Percentiles rank a stretch among this genome's conserved stretches.
Evolutionary conservation across 352 stramenopile genomes (phyloP).

Genomic region (Pythium brachiatum): DNA sequence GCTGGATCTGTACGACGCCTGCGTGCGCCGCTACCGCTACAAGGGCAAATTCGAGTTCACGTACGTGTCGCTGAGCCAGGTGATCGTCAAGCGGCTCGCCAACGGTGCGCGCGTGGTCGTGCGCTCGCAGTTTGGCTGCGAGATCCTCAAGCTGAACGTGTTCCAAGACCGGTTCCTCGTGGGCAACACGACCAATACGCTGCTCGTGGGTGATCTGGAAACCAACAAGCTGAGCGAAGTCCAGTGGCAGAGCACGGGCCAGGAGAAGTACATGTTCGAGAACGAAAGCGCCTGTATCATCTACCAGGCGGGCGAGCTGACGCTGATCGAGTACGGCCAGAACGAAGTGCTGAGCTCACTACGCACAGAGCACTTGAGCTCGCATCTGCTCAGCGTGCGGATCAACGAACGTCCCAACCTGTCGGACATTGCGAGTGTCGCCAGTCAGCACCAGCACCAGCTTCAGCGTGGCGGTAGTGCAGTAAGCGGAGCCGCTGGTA

Average conservation of each 20-base stretch:
- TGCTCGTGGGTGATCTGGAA: conserved; percentile 91
- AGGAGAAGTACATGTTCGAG: conserved; percentile 95
- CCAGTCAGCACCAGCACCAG: conserved; percentile 27
- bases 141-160: conserved; percentile 95
- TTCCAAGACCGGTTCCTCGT: conserved; percentile 92
- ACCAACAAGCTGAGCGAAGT: conserved; percentile 91
- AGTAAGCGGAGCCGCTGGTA: background rate
- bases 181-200: conserved; percentile 89
- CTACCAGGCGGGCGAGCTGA: conserved; percentile 90
- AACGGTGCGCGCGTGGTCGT: conserved; percentile 87
- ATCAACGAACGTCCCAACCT: conserved; percentile 88
- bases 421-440: conserved; percentile 24
- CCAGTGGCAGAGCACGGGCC: conserved; percentile 84
- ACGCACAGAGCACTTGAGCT: conserved; percentile 89
- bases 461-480: conserved; percentile 15
- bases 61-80: conserved; percentile 92
- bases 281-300: conserved; percentile 90
- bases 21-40: conserved; percentile 89
- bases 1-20: conserved; percentile 92
- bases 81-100: conserved; percentile 91
- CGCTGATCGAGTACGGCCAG: conserved; percentile 92
- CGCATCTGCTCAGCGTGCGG: conserved; percentile 91
- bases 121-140: conserved; percentile 86
- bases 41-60: conserved; percentile 96
- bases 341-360: conserved; percentile 91